phyloP scores from a whole-genome alignment of 345 rosid genomes.

The Passiflora organensis region DNA sequence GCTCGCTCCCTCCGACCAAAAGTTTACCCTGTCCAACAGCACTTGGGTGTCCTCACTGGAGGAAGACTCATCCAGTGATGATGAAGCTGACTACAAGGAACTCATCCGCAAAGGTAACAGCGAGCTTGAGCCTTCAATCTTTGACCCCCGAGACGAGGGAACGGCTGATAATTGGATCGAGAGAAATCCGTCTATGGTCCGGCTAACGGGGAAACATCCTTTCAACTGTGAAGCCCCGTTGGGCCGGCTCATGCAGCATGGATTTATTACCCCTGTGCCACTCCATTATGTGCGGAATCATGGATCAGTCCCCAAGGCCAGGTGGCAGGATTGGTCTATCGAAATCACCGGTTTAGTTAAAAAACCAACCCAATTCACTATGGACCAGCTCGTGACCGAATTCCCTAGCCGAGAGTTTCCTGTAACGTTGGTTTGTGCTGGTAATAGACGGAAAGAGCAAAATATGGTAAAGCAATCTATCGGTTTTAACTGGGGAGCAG shows the following conservation, averaged over 20 bases:
- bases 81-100: conserved; percentile 50
- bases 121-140: conserved; percentile 62
- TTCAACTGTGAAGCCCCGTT: conserved; percentile 85
- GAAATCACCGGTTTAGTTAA: conserved; percentile 79
- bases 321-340: conserved; percentile 69
- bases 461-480: conserved; percentile 80
- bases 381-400: conserved; percentile 68
- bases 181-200: conserved; percentile 77
- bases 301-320: conserved; percentile 62
- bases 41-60: conserved; percentile 7
- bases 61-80: conserved; percentile 47
- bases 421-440: conserved; percentile 80
- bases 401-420: conserved; percentile 70
- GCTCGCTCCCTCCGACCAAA: not conserved
- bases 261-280: conserved; percentile 89
- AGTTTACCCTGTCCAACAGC: conserved; percentile 9
- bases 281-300: conserved; percentile 97
- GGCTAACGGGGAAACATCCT: conserved; percentile 95
- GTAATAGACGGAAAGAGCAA: conserved; percentile 88
- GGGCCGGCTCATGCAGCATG: conserved; percentile 80
- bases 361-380: conserved; percentile 54
- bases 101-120: conserved; percentile 42
- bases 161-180: conserved; percentile 79
- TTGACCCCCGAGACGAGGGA: conserved; percentile 63
- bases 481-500: conserved; percentile 95